A percentile compares a stretch with the other conserved stretches of the same genome.
These are phyloP conservation scores for Lactifluus pinguis DNA, from an alignment of 768 basidiomycete species.

Conservation along the genomic window DNA sequence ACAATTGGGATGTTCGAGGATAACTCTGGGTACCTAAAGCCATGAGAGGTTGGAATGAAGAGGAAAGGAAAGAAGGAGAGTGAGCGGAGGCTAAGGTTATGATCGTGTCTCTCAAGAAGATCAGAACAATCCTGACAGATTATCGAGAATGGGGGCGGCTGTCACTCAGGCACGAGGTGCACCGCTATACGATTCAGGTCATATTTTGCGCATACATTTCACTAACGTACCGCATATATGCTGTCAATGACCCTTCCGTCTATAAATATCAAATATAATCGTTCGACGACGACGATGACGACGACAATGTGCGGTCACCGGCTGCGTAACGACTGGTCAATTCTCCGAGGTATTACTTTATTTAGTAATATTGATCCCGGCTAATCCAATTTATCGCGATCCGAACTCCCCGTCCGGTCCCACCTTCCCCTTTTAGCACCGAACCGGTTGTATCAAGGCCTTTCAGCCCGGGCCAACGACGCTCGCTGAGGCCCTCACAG, in stretches of 20 bases:
- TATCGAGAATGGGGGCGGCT: not conserved
- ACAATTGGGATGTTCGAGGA: slow-evolving; percentile 5
- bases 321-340: not conserved
- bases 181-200: not conserved
- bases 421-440: not conserved
- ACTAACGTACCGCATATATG: too few relatives aligned
- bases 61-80: too few relatives aligned
- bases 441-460: not conserved
- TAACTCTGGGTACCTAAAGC: slow-evolving; percentile 14
- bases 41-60: not conserved
- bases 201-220: not conserved
- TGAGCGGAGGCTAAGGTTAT: not conserved
- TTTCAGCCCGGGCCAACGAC: not conserved
- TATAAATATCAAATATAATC: too few relatives aligned
- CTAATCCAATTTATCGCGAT: not conserved
- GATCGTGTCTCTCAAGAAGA: not conserved
- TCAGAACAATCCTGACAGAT: slow-evolving; percentile 4
- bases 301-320: too few relatives aligned
- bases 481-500: not conserved
- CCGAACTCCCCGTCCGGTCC: not conserved
- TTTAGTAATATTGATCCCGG: not conserved
- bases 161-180: not conserved
- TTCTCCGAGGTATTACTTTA: not conserved
- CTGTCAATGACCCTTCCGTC: too few relatives aligned
- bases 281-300: too few relatives aligned